These are phyloP conservation scores for Suillus luteus DNA, from an alignment of 768 basidiomycete species.

Conservation along the genomic window DNA sequence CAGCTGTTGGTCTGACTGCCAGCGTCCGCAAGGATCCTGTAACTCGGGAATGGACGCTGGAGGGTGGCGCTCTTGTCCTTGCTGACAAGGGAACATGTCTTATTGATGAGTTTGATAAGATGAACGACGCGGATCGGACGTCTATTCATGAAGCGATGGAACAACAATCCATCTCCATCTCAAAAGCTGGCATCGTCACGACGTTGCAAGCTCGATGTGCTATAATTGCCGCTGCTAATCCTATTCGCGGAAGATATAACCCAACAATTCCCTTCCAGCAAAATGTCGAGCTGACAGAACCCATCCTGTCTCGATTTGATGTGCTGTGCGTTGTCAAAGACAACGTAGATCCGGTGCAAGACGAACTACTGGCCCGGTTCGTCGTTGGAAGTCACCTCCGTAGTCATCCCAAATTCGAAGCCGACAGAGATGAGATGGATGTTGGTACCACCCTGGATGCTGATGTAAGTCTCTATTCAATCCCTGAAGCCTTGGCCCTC, in stretches of 20 bases:
- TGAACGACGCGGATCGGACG: conserved; percentile 98
- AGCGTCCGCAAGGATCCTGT: conserved; percentile 99
- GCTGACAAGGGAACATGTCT: conserved; percentile 98
- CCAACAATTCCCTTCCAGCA: conserved; percentile 98
- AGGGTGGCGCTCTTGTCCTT: conserved; percentile 96
- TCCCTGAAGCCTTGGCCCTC: conserved; percentile 13
- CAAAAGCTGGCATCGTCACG: conserved; percentile 99
- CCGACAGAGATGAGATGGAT: conserved; percentile 86
- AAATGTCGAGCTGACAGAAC: conserved; percentile 98
- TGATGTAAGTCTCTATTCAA: conserved; percentile 62
- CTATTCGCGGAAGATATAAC: conserved; percentile 95
- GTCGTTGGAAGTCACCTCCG: conserved; percentile 97
- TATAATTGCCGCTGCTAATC: conserved; percentile 97
- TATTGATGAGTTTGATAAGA: conserved; percentile 99
- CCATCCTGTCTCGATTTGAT: conserved; percentile 97
- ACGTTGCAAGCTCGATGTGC: conserved; percentile 96
- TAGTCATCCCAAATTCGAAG: conserved; percentile 91
- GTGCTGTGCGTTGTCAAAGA: conserved; percentile 98
- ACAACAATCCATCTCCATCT: conserved; percentile 98
- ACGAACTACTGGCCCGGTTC: conserved; percentile 94
- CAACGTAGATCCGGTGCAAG: conserved; percentile 93
- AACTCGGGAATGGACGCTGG: conserved; percentile 97
- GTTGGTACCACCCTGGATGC: conserved; percentile 88
- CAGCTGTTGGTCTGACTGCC: conserved; percentile 97
- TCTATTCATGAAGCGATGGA: conserved; percentile 99